phyloP scores from a whole-genome alignment of 305 asterid species.

The Rubia peregrina region DNA sequence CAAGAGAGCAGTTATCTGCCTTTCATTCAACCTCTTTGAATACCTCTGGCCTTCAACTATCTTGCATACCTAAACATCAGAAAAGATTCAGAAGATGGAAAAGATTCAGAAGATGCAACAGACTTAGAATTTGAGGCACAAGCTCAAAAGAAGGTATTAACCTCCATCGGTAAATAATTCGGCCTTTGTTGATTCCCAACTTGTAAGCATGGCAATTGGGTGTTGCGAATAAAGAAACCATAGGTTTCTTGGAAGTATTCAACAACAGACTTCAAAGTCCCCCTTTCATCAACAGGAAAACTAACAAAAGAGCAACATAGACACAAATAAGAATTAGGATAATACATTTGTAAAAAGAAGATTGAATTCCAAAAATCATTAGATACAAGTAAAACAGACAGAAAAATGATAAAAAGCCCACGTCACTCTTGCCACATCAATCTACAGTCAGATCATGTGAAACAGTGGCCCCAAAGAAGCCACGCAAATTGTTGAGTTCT shows the following conservation, averaged over 20 bases:
- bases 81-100: neutral
- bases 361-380: neutral
- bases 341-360: neutral
- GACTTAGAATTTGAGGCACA: neutral
- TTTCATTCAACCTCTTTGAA: conserved; percentile 81
- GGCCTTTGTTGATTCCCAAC: conserved; percentile 84
- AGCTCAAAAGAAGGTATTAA: conserved; percentile 18
- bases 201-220: conserved; percentile 83
- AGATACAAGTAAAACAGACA: no score
- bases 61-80: conserved; percentile 67
- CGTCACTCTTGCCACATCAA: no score
- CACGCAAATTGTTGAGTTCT: no score
- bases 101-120: neutral
- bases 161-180: conserved; percentile 97
- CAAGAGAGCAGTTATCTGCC: conserved; percentile 77
- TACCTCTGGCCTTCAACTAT: conserved; percentile 92
- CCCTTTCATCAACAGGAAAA: conserved; percentile 73
- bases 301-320: conserved; percentile 23
- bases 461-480: no score
- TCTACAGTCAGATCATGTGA: no score
- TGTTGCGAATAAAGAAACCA: conserved; percentile 63
- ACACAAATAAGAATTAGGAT: conserved; percentile 2
- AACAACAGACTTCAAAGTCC: conserved; percentile 71
- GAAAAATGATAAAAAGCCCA: no score
- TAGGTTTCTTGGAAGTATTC: conserved; percentile 76